These are phyloP conservation scores for Pythium angustatum DNA, from an alignment of 352 stramenopile species.

Conservation along the genomic window DNA sequence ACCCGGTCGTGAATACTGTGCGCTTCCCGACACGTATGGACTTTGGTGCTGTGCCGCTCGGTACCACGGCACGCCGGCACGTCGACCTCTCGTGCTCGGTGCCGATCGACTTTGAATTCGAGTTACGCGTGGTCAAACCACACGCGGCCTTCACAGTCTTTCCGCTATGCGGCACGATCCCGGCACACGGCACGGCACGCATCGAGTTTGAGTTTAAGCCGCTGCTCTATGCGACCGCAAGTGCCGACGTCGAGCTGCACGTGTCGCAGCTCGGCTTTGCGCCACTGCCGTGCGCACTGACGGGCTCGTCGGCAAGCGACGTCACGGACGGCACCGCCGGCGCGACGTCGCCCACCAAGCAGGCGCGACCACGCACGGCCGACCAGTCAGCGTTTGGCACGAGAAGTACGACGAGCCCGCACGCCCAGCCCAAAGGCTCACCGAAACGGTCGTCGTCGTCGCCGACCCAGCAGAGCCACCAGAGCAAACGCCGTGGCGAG, in stretches of 20 bases:
- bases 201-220: constrained; percentile 83
- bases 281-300: constrained; percentile 59
- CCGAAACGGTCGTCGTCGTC: background rate
- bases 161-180: constrained; percentile 66
- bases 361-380: no score
- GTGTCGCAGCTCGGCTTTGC: constrained; percentile 83
- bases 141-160: constrained; percentile 82
- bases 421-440: background rate
- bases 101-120: constrained; percentile 89
- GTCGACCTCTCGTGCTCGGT: constrained; percentile 72
- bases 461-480: background rate
- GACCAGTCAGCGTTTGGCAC: no score
- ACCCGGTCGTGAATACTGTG: constrained; percentile 83
- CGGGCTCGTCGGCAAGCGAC: constrained; percentile 58
- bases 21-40: constrained; percentile 75
- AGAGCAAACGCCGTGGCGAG: background rate
- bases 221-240: constrained; percentile 58
- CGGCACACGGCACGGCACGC: constrained; percentile 55
- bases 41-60: constrained; percentile 73
- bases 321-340: background rate
- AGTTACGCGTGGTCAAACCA: constrained; percentile 58
- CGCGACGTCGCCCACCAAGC: no score
- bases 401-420: no score
- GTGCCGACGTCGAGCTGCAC: constrained; percentile 60
- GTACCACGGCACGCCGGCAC: constrained; percentile 39